Conservation (phyloP, 2,329 filamentous ascomycete genomes). For the Fusarium decemcellulare region DNA sequence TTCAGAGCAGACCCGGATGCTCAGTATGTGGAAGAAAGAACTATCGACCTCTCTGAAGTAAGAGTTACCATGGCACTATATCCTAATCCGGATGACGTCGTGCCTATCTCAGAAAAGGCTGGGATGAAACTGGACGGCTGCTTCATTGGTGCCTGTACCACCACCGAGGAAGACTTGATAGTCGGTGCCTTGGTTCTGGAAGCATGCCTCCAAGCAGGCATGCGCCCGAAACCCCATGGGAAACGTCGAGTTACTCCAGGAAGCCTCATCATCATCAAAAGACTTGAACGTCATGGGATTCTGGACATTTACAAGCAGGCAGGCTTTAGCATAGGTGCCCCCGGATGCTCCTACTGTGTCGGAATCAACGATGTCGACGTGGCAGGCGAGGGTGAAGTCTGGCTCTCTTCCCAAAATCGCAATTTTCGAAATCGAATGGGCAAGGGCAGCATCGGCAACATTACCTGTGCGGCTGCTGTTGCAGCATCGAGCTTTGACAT, state of each 20-base stretch:
- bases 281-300: constrained; percentile 51
- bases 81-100: constrained; percentile 59
- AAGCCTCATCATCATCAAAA: constrained; percentile 53
- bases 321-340: constrained; percentile 56
- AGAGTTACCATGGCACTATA: constrained; percentile 55
- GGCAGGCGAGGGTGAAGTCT: constrained; percentile 56
- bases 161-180: constrained; percentile 59
- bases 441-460: constrained; percentile 54
- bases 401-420: constrained; percentile 59
- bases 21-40: constrained; percentile 50
- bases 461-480: constrained; percentile 61
- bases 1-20: constrained; percentile 56
- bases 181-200: constrained; percentile 57
- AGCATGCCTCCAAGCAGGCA: constrained; percentile 51
- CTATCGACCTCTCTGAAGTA: constrained; percentile 56
- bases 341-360: constrained; percentile 61
- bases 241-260: constrained; percentile 58
- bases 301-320: constrained; percentile 55
- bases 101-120: constrained; percentile 51
- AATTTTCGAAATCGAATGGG: constrained; percentile 62
- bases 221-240: constrained; percentile 48
- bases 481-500: constrained; percentile 62
- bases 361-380: constrained; percentile 58
- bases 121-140: constrained; percentile 55
- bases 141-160: constrained; percentile 63